Evolutionary conservation across 164 flowering plant genomes (phyloP).

Genomic region (Malania oleifera): DNA sequence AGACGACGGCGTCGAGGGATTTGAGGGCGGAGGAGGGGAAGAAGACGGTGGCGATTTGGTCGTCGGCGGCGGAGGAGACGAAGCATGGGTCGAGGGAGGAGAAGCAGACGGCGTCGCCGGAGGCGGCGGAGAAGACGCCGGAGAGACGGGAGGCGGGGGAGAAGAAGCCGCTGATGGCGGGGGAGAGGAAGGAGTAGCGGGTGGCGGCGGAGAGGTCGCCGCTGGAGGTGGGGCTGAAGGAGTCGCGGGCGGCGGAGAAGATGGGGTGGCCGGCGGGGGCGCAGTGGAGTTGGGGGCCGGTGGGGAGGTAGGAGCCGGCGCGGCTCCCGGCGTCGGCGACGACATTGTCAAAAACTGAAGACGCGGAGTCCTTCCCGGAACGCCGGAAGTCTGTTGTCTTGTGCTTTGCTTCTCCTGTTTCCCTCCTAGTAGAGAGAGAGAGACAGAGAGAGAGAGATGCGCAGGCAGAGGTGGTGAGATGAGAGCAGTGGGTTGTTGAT

Average conservation of each 20-base stretch:
- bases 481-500: not conserved
- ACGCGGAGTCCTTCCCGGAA: no score
- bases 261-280: slow-evolving; percentile 13
- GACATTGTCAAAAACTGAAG: slow-evolving; percentile 9
- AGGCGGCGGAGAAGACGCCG: slow-evolving; percentile 8
- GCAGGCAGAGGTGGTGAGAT: not conserved
- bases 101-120: slow-evolving; percentile 22
- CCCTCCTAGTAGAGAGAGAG: slow-evolving; percentile 3
- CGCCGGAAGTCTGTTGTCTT: no score
- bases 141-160: slow-evolving; percentile 16
- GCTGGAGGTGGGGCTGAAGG: slow-evolving; percentile 13
- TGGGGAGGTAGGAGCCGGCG: slow-evolving; percentile 20
- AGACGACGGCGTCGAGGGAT: slow-evolving; percentile 16
- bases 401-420: no score
- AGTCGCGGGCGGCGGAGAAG: slow-evolving; percentile 8
- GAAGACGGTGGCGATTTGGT: no score
- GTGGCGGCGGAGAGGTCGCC: slow-evolving; percentile 1
- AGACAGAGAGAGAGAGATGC: slow-evolving; percentile 8
- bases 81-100: not conserved
- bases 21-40: slow-evolving; percentile 13
- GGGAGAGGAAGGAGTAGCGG: slow-evolving; percentile 1
- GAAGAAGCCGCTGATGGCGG: slow-evolving; percentile 9
- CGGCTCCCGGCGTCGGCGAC: slow-evolving; percentile 18
- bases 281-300: slow-evolving; percentile 14
- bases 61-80: slow-evolving; percentile 22